phyloP scores from a whole-genome alignment of 352 stramenopile genomes.

The Globisporangium spinosum region DNA sequence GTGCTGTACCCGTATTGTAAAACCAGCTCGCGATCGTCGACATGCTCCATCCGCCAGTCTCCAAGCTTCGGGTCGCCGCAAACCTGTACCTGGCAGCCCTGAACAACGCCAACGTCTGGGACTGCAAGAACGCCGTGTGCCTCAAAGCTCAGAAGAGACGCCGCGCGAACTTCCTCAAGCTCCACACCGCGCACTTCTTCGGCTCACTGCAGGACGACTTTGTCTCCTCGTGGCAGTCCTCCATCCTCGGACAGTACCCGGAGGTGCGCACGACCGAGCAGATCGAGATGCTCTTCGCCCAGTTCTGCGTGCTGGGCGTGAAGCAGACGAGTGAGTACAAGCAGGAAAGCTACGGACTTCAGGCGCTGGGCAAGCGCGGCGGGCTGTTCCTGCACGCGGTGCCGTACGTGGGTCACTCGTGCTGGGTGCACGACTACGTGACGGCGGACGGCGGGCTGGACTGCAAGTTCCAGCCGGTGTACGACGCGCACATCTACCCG shows the following conservation, averaged over 20 bases:
- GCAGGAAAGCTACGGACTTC: slow-evolving; percentile 33
- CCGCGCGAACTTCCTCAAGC: slow-evolving; percentile 25
- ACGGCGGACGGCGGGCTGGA: slow-evolving; percentile 14
- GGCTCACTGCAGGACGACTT: slow-evolving; percentile 28
- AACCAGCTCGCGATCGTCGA: slow-evolving; percentile 20
- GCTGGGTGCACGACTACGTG: slow-evolving; percentile 27
- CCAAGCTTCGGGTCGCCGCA: not conserved
- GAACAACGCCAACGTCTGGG: slow-evolving; percentile 17
- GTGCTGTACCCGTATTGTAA: slow-evolving; percentile 14
- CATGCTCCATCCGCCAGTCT: slow-evolving; percentile 16
- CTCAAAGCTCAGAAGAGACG: slow-evolving; percentile 8
- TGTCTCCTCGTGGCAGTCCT: slow-evolving; percentile 27
- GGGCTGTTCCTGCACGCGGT: slow-evolving; percentile 27
- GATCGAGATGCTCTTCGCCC: slow-evolving; percentile 28
- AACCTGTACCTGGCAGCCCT: slow-evolving; percentile 17
- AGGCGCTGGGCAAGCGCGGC: slow-evolving; percentile 31
- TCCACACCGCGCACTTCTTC: slow-evolving; percentile 26
- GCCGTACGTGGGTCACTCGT: slow-evolving; percentile 27
- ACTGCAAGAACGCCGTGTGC: not conserved
- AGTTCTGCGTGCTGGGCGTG: slow-evolving; percentile 29
- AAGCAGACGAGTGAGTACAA: slow-evolving; percentile 32
- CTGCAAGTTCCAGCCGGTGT: slow-evolving; percentile 37
- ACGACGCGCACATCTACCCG: slow-evolving; percentile 38
- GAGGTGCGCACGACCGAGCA: slow-evolving; percentile 16
- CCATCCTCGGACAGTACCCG: slow-evolving; percentile 25